Evolutionary conservation across 148 eudicot species (phyloP), one percentile per base, ranked within the genome.

Genomic region (Camellia japonica): DNA sequence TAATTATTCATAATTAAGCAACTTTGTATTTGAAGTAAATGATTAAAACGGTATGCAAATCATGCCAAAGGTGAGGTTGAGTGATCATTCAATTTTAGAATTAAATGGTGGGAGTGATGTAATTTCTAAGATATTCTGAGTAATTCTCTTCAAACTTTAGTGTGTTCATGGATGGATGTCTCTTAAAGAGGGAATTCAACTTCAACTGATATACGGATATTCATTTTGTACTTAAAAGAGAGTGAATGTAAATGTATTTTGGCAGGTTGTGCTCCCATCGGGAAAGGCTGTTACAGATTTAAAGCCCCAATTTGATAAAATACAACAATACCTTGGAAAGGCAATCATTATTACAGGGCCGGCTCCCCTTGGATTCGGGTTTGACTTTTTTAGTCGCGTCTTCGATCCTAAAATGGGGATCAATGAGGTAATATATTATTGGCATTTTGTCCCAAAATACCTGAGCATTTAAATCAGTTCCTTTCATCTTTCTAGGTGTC

Each of bases 371-470:
- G 93, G 80, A 74, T 90, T 93, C 66, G 92, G 87, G 47, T 94
- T 87, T 47, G 97, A 94, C 81, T 92, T 92, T 41, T 67, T 81
- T 78, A 90, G 92, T 87, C 93, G 95, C 61, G 87, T 86, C 86
- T 94, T 92, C 82, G 78, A 78, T 74, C 97, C 98, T 20, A 94
- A 92, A 16, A 62, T 81, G 18, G 98, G 96, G 49, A 62, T 94
- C 62, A 49, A 85, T 12, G 96, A 90, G 96, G 95, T 91, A 88
- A 44, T 6, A 51, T 30, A 30, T 30, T 52, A 41, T 54, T 68
- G 75, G 0, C 18, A 55, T 13, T 73, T 55, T 44, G 12, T 52
- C 46, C 49, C 38, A 19, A 52, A 51, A 2, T 38, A 7, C 52
- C 6, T 60, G 38, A n/a, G 43, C 11, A 20, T 75, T 74, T 6